Evolutionary conservation across 1,139 yeast species (phyloP).

Genomic region (Candida neerlandica): DNA sequence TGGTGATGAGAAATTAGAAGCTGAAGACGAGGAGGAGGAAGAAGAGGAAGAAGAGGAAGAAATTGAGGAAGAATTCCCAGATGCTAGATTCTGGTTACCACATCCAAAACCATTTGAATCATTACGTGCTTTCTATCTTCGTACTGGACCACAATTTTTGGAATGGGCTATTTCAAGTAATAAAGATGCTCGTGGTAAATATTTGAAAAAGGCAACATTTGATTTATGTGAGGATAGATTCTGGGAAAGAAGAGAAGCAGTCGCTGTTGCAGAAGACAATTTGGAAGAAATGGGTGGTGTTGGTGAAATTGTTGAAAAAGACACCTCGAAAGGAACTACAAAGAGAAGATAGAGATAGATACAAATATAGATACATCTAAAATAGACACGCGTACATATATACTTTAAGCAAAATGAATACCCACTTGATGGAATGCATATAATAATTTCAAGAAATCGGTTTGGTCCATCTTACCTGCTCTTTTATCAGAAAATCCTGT

Average conservation of each 20-base stretch:
- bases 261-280: conserved; percentile 84
- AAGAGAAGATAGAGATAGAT: conserved; percentile 41
- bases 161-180: conserved; percentile 92
- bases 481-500: conserved; percentile 85
- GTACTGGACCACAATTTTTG: conserved; percentile 83
- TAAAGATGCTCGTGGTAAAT: conserved; percentile 87
- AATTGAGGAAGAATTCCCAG: conserved; percentile 76
- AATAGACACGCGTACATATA: neutral
- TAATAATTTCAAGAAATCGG: conserved; percentile 82
- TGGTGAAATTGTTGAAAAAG: conserved; percentile 85
- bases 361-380: neutral
- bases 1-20: conserved; percentile 53
- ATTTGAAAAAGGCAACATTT: conserved; percentile 84
- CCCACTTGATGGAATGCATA: conserved; percentile 98
- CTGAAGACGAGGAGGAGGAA: conserved; percentile 53
- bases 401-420: conserved; percentile 79
- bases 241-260: conserved; percentile 98
- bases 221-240: conserved; percentile 92
- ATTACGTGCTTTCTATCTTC: conserved; percentile 77
- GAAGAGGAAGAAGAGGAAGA: conserved; percentile 65
- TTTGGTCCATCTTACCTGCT: conserved; percentile 93
- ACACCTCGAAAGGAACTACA: conserved; percentile 48
- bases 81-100: conserved; percentile 94
- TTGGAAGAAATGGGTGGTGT: conserved; percentile 91
- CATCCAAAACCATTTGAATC: conserved; percentile 96